Evolutionary conservation across 2,329 filamentous ascomycete species (phyloP).

Genomic region (Ilyonectria sp.): DNA sequence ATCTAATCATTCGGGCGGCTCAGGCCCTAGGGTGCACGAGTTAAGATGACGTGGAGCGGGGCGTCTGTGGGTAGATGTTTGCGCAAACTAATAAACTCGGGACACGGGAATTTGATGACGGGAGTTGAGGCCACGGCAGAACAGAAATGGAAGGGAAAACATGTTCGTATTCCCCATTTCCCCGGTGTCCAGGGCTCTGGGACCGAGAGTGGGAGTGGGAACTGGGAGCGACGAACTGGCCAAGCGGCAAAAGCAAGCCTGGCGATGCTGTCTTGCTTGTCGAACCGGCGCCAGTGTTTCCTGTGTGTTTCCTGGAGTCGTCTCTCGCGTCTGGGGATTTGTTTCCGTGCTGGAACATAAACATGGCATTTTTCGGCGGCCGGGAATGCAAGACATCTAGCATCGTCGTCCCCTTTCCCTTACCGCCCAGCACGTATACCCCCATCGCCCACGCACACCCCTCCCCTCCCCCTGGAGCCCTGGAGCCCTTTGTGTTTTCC

Average conservation of each 20-base stretch:
- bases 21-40: conserved; percentile 17
- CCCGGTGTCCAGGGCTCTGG: conserved; percentile 10
- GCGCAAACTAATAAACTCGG: conserved; percentile 26
- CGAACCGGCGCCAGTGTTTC: conserved; percentile 37
- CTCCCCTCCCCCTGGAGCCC: background rate
- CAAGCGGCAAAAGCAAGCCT: conserved; percentile 31
- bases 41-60: conserved; percentile 27
- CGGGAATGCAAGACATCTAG: background rate
- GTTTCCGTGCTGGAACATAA: conserved; percentile 38
- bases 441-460: background rate
- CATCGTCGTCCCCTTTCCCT: conserved; percentile 6
- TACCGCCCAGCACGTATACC: background rate
- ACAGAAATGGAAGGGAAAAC: conserved; percentile 9
- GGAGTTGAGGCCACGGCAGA: conserved; percentile 9
- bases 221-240: conserved; percentile 15
- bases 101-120: conserved; percentile 23
- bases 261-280: conserved; percentile 11
- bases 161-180: background rate
- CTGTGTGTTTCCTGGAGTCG: conserved; percentile 33
- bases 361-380: background rate
- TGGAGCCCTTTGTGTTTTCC: no score
- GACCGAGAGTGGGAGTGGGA: background rate
- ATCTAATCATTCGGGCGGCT: conserved; percentile 12
- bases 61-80: conserved; percentile 22
- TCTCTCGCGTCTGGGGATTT: conserved; percentile 30